Conservation (phyloP, 2,329 filamentous ascomycete genomes). For the Simplicillium aogashimaense region DNA sequence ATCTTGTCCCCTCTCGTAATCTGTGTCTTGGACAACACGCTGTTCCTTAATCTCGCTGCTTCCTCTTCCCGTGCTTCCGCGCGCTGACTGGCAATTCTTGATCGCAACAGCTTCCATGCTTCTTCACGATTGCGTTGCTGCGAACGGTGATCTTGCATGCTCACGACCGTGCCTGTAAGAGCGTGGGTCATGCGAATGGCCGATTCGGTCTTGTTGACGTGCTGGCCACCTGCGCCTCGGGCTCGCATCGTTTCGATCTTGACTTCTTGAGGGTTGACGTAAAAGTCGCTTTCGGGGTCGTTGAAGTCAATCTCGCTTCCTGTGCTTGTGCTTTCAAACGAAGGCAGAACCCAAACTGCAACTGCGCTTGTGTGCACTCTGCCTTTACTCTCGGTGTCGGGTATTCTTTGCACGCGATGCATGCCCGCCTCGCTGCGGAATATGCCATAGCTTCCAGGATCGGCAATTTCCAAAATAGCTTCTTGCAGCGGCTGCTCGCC, state of each 20-base stretch:
- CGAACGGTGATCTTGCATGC: slow-evolving; percentile 86
- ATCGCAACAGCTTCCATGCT: slow-evolving; percentile 78
- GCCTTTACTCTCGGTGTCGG: slow-evolving; percentile 81
- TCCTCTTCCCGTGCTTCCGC: slow-evolving; percentile 79
- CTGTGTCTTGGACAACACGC: slow-evolving; percentile 67
- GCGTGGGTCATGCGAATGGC: slow-evolving; percentile 87
- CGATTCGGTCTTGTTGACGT: slow-evolving; percentile 97
- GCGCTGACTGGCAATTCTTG: slow-evolving; percentile 68
- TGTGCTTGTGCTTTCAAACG: slow-evolving; percentile 43
- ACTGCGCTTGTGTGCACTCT: slow-evolving; percentile 90
- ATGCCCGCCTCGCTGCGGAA: slow-evolving; percentile 87
- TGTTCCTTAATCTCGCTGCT: slow-evolving; percentile 62
- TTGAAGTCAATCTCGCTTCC: slow-evolving; percentile 52
- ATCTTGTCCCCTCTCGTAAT: slow-evolving; percentile 92
- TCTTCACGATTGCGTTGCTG: slow-evolving; percentile 82
- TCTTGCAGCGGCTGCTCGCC: slow-evolving; percentile 68
- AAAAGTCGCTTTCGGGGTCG: slow-evolving; percentile 85
- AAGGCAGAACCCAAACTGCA: slow-evolving; percentile 84
- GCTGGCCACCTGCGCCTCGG: slow-evolving; percentile 85
- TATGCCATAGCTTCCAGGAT: slow-evolving; percentile 66
- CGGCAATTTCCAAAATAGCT: slow-evolving; percentile 75
- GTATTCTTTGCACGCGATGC: slow-evolving; percentile 88
- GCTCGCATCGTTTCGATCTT: slow-evolving; percentile 83
- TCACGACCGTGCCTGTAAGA: slow-evolving; percentile 77
- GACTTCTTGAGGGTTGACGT: slow-evolving; percentile 77